A percentile compares a stretch with the other conserved stretches of the same genome.
Evolutionary conservation across 345 rosid species (phyloP).

Genomic region (Xanthoceras sorbifolium): DNA sequence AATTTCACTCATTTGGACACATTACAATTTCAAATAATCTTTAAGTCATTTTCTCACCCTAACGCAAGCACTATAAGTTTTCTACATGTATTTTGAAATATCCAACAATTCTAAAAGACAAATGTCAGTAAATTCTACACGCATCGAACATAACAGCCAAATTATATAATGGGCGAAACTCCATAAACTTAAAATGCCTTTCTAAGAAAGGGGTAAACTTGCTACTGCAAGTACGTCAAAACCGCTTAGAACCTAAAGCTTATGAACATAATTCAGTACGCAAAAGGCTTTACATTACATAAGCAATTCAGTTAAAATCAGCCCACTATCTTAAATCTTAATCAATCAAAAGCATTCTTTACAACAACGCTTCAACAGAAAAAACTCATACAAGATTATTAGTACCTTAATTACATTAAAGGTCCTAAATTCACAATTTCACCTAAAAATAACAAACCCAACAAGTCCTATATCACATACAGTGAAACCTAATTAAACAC

Average conservation of each 20-base stretch:
- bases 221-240: constrained; percentile 19
- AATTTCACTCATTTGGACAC: background rate
- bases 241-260: constrained; percentile 13
- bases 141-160: background rate
- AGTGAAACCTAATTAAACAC: background rate
- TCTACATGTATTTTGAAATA: background rate
- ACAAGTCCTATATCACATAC: background rate
- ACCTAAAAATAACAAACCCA: constrained; percentile 10
- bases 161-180: background rate
- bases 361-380: background rate
- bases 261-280: constrained; percentile 7
- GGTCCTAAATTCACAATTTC: constrained; percentile 1
- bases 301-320: background rate
- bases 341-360: background rate
- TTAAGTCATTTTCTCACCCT: background rate
- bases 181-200: background rate
- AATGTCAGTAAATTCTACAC: background rate
- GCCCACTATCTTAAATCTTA: constrained; percentile 19
- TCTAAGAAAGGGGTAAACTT: background rate
- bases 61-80: background rate
- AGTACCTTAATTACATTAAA: background rate
- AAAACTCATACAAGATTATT: constrained; percentile 2
- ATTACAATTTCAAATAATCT: background rate
- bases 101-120: background rate
- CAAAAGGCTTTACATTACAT: constrained; percentile 8